A percentile compares a stretch with the other conserved stretches of the same genome.
These are phyloP conservation scores for Zostera marina DNA, from an alignment of 116 monocot species.

Conservation along the genomic window DNA sequence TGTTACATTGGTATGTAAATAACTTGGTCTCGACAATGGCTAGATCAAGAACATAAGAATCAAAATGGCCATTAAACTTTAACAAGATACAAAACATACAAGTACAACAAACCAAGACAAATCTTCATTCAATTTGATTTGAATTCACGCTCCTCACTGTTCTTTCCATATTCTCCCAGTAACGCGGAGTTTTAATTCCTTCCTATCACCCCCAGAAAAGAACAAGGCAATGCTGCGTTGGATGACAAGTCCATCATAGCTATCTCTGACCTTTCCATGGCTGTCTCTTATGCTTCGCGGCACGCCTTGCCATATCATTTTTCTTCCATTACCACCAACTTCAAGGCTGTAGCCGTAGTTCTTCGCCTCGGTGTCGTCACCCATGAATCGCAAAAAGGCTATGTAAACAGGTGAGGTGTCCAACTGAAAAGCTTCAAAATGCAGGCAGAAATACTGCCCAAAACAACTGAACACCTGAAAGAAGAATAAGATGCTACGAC, in stretches of 20 bases:
- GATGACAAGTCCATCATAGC: conserved; percentile 52
- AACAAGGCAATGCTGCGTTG: conserved; percentile 56
- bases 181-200: conserved; percentile 49
- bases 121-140: neutral
- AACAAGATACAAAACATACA: neutral
- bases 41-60: neutral
- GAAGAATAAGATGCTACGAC: neutral
- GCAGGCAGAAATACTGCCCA: conserved; percentile 51
- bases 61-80: no score
- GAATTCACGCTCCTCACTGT: conserved; percentile 12
- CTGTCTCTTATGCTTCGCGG: conserved; percentile 62
- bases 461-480: conserved; percentile 61
- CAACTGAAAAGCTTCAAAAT: conserved; percentile 58
- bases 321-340: conserved; percentile 47
- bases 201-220: conserved; percentile 52
- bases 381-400: conserved; percentile 62
- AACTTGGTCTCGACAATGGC: no score
- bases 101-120: neutral
- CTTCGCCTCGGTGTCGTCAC: conserved; percentile 54
- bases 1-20: no score
- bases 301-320: conserved; percentile 60
- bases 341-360: conserved; percentile 66
- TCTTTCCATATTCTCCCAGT: conserved; percentile 77
- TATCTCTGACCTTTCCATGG: conserved; percentile 55
- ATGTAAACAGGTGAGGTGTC: conserved; percentile 50